Conservation (phyloP, 2,329 filamentous ascomycete genomes). For the Microsporum canis region DNA sequence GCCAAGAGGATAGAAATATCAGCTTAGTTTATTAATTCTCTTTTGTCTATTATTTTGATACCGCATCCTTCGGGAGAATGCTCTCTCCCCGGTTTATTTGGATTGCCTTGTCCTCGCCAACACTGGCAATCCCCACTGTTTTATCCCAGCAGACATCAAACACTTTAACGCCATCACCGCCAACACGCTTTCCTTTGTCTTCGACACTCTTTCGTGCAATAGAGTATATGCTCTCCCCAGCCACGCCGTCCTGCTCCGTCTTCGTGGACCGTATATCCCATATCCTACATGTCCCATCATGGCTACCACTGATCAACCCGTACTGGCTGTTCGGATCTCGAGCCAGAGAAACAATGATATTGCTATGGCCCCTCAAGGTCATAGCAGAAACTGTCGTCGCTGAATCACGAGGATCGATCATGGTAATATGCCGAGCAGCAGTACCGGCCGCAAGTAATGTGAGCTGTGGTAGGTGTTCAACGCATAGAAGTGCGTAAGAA, state of each 20-base stretch:
- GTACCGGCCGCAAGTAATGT: slow-evolving; percentile 63
- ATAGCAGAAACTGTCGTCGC: slow-evolving; percentile 68
- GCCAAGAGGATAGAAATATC: neutral
- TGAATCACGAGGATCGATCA: slow-evolving; percentile 79
- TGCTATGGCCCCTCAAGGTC: slow-evolving; percentile 83
- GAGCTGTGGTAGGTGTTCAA: slow-evolving; percentile 59
- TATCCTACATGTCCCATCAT: slow-evolving; percentile 83
- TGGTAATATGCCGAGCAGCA: slow-evolving; percentile 72
- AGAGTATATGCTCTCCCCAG: slow-evolving; percentile 62
- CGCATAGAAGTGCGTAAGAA: slow-evolving; percentile 68
- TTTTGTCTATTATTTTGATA: slow-evolving; percentile 13
- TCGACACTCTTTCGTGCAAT: slow-evolving; percentile 64
- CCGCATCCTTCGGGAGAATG: slow-evolving; percentile 27
- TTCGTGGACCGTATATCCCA: slow-evolving; percentile 73
- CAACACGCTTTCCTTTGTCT: slow-evolving; percentile 51
- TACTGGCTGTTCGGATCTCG: slow-evolving; percentile 58
- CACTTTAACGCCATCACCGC: slow-evolving; percentile 80
- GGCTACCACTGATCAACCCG: slow-evolving; percentile 76
- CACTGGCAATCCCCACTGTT: slow-evolving; percentile 78
- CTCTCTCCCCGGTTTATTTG: slow-evolving; percentile 70
- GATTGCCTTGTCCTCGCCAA: slow-evolving; percentile 84
- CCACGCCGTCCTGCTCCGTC: slow-evolving; percentile 48
- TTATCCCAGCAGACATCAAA: slow-evolving; percentile 79
- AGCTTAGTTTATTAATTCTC: neutral
- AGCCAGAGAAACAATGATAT: slow-evolving; percentile 52